Evolutionary conservation across 768 basidiomycete genomes (phyloP).

Genomic region (Amanita rubescens): DNA sequence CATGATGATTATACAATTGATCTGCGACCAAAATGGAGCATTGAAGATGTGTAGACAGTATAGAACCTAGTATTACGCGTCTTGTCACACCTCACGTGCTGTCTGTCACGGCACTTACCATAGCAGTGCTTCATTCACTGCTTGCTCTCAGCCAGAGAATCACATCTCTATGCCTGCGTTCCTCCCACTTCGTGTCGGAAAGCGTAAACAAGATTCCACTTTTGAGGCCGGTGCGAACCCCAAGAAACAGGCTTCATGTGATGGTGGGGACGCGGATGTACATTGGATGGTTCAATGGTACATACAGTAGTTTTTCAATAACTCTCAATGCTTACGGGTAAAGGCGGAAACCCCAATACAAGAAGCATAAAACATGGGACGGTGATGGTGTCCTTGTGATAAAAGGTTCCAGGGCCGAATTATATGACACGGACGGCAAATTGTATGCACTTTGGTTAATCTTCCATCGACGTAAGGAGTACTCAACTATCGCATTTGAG

Average conservation of each 20-base stretch:
- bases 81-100: conserved; percentile 3
- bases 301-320: conserved; percentile 4
- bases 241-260: neutral
- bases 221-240: neutral
- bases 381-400: conserved; percentile 67
- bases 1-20: conserved; percentile 56
- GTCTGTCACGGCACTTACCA: neutral
- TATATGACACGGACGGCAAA: conserved; percentile 61
- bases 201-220: neutral
- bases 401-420: conserved; percentile 33
- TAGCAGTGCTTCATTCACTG: too few relatives aligned
- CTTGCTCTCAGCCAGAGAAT: too few relatives aligned
- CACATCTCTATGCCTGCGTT: conserved; percentile 1
- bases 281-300: conserved; percentile 83
- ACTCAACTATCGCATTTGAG: conserved; percentile 22
- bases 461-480: neutral
- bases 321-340: neutral
- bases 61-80: neutral
- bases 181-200: neutral
- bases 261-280: conserved; percentile 5
- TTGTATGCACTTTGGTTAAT: conserved; percentile 33
- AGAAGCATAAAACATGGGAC: conserved; percentile 90
- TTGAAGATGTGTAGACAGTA: conserved; percentile 54
- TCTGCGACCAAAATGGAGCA: conserved; percentile 68
- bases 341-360: conserved; percentile 64